Conservation (phyloP, 2,329 filamentous ascomycete species). For the Aspergillus hortae region DNA sequence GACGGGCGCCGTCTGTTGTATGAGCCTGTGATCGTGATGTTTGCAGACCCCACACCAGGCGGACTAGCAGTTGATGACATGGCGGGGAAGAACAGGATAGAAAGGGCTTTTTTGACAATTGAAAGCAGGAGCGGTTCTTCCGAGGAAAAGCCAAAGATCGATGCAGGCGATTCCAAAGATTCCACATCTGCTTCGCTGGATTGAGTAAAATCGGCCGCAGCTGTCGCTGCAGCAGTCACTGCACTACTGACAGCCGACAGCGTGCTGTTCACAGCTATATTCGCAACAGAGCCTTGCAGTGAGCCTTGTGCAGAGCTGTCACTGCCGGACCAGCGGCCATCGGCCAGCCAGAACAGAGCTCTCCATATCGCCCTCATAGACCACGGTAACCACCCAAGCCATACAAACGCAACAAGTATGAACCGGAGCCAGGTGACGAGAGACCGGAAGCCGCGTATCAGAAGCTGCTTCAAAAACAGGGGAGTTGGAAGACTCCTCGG, state of each 20-base stretch:
- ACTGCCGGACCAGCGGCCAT: constrained; percentile 60
- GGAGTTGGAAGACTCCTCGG: constrained; percentile 74
- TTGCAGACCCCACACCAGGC: constrained; percentile 19
- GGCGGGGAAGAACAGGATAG: constrained; percentile 30
- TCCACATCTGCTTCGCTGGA: constrained; percentile 25
- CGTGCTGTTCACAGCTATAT: constrained; percentile 26
- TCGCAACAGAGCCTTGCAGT: constrained; percentile 16
- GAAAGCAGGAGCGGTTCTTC: constrained; percentile 46
- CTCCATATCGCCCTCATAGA: constrained; percentile 90
- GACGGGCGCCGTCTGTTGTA: constrained; percentile 41
- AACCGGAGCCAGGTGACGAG: constrained; percentile 75
- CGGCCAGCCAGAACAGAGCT: constrained; percentile 89
- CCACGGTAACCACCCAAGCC: constrained; percentile 85
- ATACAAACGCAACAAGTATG: constrained; percentile 75
- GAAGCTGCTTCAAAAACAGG: constrained; percentile 75
- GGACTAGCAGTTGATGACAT: constrained; percentile 28
- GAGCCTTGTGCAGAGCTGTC: constrained; percentile 21
- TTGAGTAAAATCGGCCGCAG: constrained; percentile 9
- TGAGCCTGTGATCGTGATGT: constrained; percentile 20
- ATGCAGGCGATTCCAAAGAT: constrained; percentile 32
- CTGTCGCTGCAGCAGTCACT: constrained; percentile 20
- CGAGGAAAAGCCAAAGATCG: constrained; percentile 39
- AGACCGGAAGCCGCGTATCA: constrained; percentile 68
- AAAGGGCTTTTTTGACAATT: constrained; percentile 43
- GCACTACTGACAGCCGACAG: constrained; percentile 15